Conservation (phyloP, 1,139 yeast genomes). For the Pichia norvegensis region DNA sequence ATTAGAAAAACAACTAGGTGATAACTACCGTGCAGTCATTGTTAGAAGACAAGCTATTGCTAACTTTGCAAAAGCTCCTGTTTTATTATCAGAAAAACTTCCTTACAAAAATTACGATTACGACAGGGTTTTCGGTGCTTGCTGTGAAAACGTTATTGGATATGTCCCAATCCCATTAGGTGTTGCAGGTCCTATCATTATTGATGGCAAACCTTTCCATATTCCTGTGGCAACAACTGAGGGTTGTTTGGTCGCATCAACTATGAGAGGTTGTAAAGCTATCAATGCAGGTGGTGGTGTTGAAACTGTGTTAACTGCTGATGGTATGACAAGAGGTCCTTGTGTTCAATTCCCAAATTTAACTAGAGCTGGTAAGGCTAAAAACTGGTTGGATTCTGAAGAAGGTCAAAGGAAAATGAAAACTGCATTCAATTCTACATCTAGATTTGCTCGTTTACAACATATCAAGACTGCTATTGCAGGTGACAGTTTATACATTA, state of each 20-base stretch:
- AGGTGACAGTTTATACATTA: constrained; percentile 80
- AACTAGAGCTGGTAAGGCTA: constrained; percentile 87
- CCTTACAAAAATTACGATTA: constrained; percentile 85
- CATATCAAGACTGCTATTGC: constrained; percentile 90
- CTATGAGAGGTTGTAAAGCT: constrained; percentile 99
- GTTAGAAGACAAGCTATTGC: constrained; percentile 92
- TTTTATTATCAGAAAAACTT: constrained; percentile 58
- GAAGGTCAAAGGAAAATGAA: constrained; percentile 81
- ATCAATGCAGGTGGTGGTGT: constrained; percentile 97
- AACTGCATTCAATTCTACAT: constrained; percentile 91
- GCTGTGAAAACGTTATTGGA: constrained; percentile 98
- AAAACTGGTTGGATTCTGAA: constrained; percentile 90
- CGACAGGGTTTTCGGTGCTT: constrained; percentile 94
- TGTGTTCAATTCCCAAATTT: constrained; percentile 84
- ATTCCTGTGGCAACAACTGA: constrained; percentile 99
- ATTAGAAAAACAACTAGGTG: constrained; percentile 80
- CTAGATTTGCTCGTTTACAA: constrained; percentile 92
- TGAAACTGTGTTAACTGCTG: constrained; percentile 81
- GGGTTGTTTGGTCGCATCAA: constrained; percentile 96
- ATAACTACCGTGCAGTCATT: constrained; percentile 84
- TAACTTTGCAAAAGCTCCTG: constrained; percentile 72
- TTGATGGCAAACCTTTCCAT: constrained; percentile 80
- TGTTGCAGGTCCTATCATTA: constrained; percentile 91
- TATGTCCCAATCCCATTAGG: constrained; percentile 95
- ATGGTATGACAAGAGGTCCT: constrained; percentile 99